Conservation (phyloP, 2,329 filamentous ascomycete genomes). For the Calcarisporium arbuscula region DNA sequence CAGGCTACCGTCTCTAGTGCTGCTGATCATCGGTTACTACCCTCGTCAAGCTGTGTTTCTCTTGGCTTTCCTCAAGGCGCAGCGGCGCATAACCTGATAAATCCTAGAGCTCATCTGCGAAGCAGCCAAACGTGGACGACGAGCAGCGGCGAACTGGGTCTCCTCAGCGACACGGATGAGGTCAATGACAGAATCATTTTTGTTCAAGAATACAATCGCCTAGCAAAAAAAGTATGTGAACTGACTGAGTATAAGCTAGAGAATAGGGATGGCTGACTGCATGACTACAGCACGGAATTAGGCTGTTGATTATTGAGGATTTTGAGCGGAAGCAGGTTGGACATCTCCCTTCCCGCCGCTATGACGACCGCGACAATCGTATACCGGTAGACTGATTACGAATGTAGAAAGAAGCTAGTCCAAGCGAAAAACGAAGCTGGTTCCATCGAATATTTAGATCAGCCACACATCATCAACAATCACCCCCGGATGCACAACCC, state of each 20-base stretch:
- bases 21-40: constrained; percentile 14
- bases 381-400: too few species aligned
- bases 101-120: constrained; percentile 17
- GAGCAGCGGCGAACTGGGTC: constrained; percentile 43
- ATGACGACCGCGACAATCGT: background rate
- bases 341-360: constrained; percentile 4
- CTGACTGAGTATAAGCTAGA: too few species aligned
- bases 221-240: constrained; percentile 48
- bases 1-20: too few species aligned
- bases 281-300: constrained; percentile 44
- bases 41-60: constrained; percentile 20
- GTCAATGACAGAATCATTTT: constrained; percentile 41
- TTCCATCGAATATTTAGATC: constrained; percentile 28
- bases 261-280: background rate
- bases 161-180: constrained; percentile 42
- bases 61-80: constrained; percentile 18
- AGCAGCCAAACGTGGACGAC: constrained; percentile 54
- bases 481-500: constrained; percentile 6
- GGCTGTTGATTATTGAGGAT: constrained; percentile 29
- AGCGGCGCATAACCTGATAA: constrained; percentile 17
- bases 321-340: constrained; percentile 27
- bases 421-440: constrained; percentile 28
- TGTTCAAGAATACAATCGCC: constrained; percentile 52
- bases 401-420: too few species aligned
- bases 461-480: constrained; percentile 10